Evolutionary conservation across 345 rosid genomes (phyloP), one percentile per base, ranked within the genome.

Genomic region (Populus tremula): DNA sequence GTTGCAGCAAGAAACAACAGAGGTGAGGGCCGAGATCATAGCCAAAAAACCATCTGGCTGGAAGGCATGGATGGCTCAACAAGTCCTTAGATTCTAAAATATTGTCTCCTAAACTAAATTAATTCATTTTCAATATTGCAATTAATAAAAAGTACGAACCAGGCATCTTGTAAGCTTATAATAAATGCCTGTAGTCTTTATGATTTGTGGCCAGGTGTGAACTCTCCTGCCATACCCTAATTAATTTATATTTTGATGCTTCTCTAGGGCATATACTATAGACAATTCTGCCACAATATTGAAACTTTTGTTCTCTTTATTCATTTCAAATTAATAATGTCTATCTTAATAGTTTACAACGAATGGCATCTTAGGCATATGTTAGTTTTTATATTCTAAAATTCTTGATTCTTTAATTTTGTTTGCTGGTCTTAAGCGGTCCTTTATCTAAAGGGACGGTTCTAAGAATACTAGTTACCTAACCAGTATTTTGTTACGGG

Each of bases 21-120:
- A 49, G 8, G 71, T 7, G 38, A 80, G 72, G 39, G 36, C 79
- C 6, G 64, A 68, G 7, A 56, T 67, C 16, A 36, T 8, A 1
- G 18, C 36, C 9, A 29, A 65, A 8, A 70, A 64, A 56, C 31
- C 82, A 63, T 41, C 70, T 23, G 70, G 78, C 20, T 80, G 78
- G 82, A 75, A 61, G 75, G 82, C 82, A 10, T 75, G 76, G 79
- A 18, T 33, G 35, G 35, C 35, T 79, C 68, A 69, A 69, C 70
- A 79, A 68, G 49, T 68, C 78, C 69, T 69, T 79, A 27, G 39
- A 17, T 17, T 77, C 70, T 56, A 77, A 63, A 16, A n/a, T 70
- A 17, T 61, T 21, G 33, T 61, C 80, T 31, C 70, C 41, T 18
- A 49, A 54, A 78, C 2, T 33, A 2, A 25, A 27, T n/a, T 18